Evolutionary conservation across 176 grass and related monocot genomes (phyloP), one percentile per base, ranked within the genome.

Genomic region (Aegilops longissima): DNA sequence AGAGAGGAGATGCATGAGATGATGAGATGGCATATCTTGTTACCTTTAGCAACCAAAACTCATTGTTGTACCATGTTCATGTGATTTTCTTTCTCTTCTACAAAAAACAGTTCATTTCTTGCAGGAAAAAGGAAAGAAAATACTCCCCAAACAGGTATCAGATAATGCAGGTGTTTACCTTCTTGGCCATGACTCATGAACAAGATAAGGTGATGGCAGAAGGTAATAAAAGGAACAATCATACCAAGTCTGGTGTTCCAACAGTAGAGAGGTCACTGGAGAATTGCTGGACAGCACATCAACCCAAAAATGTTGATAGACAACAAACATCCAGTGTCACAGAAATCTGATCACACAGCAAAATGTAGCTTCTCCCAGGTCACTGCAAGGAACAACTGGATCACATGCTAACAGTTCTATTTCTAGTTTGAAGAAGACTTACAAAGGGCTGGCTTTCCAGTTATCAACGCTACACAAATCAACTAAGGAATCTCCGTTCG

Each of bases 401-500:
- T 69, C 25, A 79, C 34, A 80, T 62, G 35, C 24, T 66, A 29
- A 75, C 8, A 82, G 14, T 67, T 73, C 65, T 59, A 56, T 24
- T 20, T 90, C 80, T 83, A 63, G 34, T 29, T 47, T 36, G 58
- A 21, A 11, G n/a, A 38, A 38, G 42, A 73, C 42, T 86, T 72
- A 35, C n/a, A 79, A 67, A 69, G 68, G 59, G 61, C 18, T 76
- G 45, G 69, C 31, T 76, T 81, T 54, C 39, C 78, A 33, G 63
- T 70, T 87, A 40, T 42, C 64, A 64, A 18, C 70, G 86, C 70
- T 29, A 87, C 80, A 66, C 45, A 72, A 82, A 66, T 77, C 54
- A 78, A 47, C 82, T 38, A 42, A 66, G 85, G 52, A 72, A 82
- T 73, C 78, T 82, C 77, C 82, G 82, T 88, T 44, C 62, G 44